Conservation (phyloP, 352 stramenopile genomes). For the Phytophthora pseudosyringae region DNA sequence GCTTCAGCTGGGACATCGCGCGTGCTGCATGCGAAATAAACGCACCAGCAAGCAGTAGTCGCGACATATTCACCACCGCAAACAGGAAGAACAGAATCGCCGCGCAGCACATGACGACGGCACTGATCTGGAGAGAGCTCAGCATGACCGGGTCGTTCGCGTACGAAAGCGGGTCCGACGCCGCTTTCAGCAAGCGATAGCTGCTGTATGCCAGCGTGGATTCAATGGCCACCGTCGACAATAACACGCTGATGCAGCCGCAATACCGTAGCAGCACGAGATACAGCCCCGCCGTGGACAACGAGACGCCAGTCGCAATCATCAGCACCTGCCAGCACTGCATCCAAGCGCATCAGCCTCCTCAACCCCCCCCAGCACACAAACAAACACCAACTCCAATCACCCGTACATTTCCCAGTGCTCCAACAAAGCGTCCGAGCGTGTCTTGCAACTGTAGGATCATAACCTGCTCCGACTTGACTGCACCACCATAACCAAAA, state of each 20-base stretch:
- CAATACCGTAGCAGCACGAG: slow-evolving; percentile 75
- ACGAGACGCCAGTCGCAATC: slow-evolving; percentile 61
- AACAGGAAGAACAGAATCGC: slow-evolving; percentile 76
- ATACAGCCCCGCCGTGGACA: slow-evolving; percentile 67
- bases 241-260: slow-evolving; percentile 71
- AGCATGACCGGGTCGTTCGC: slow-evolving; percentile 70
- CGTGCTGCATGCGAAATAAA: slow-evolving; percentile 83
- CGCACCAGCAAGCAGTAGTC: slow-evolving; percentile 67
- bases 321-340: slow-evolving; percentile 77
- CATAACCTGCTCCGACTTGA: slow-evolving; percentile 59
- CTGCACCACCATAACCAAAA: slow-evolving; percentile 26
- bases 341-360: neutral
- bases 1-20: slow-evolving; percentile 69
- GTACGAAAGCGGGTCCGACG: slow-evolving; percentile 57
- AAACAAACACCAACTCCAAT: neutral
- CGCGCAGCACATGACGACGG: slow-evolving; percentile 61
- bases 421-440: slow-evolving; percentile 79
- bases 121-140: slow-evolving; percentile 68
- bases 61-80: slow-evolving; percentile 64
- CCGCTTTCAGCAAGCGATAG: slow-evolving; percentile 60
- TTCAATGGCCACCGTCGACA: slow-evolving; percentile 73
- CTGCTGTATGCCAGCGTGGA: slow-evolving; percentile 66
- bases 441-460: slow-evolving; percentile 79
- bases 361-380: neutral
- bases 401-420: slow-evolving; percentile 59